These are phyloP conservation scores for Dothideomycetidae sp. DNA, from an alignment of 2,329 filamentous ascomycete species.

Conservation along the genomic window DNA sequence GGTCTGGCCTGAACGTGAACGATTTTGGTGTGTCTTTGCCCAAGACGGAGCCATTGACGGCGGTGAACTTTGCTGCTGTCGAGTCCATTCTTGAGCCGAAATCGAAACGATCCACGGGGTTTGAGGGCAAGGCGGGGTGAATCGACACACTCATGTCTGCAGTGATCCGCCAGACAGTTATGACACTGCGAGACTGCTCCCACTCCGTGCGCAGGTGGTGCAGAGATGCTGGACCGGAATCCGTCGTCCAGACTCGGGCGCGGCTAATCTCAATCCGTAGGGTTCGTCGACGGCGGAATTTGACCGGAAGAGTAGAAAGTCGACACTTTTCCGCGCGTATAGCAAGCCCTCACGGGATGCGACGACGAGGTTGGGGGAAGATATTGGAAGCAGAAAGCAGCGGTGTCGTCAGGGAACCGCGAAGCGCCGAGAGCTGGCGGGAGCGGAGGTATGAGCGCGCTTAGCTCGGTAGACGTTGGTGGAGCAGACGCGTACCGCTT, in stretches of 20 bases:
- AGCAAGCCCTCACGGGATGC: background rate
- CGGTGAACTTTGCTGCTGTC: conserved; percentile 2
- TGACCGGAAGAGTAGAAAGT: background rate
- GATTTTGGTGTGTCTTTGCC: conserved; percentile 1
- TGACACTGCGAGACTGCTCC: no score
- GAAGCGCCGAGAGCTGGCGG: background rate
- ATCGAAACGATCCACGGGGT: conserved; percentile 1
- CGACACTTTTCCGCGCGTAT: background rate
- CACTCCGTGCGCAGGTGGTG: no score
- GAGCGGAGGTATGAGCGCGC: background rate
- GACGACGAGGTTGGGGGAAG: background rate
- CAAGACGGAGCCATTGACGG: conserved; percentile 3
- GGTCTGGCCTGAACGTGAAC: conserved; percentile 8
- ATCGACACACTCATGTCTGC: conserved; percentile 6
- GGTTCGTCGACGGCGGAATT: background rate
- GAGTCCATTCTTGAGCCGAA: conserved; percentile 4
- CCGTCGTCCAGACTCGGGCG: background rate
- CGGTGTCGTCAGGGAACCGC: background rate
- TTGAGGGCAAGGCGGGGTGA: background rate
- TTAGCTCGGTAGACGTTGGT: background rate
- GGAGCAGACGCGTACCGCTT: background rate
- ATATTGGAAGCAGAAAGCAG: background rate
- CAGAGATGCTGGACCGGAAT: background rate
- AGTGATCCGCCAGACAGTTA: no score
- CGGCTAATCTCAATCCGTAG: background rate